Percentiles rank a stretch among this genome's conserved stretches.
Conservation (phyloP, 306 rosid species). For the Gleditsia sinensis region DNA sequence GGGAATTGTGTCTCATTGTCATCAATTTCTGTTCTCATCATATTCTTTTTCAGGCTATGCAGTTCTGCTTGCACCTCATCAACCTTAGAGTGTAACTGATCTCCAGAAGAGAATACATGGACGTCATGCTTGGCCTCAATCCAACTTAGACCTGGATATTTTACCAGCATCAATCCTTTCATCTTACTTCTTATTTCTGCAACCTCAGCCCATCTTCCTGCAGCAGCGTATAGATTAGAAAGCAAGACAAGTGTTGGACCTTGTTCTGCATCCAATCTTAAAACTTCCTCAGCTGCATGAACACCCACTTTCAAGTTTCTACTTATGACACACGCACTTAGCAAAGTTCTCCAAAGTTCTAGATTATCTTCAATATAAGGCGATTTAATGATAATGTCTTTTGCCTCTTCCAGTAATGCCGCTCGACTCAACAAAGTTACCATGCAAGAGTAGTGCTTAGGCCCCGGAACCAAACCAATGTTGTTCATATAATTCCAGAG, state of each 20-base stretch:
- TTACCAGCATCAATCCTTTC: constrained; percentile 48
- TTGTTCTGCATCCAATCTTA: constrained; percentile 61
- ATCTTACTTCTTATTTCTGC: constrained; percentile 66
- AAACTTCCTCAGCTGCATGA: constrained; percentile 64
- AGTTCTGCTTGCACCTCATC: constrained; percentile 58
- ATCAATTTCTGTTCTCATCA: constrained; percentile 47
- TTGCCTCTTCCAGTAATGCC: constrained; percentile 66
- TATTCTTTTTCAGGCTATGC: constrained; percentile 59
- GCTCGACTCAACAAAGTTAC: constrained; percentile 74
- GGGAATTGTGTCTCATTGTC: constrained; percentile 35
- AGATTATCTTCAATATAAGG: constrained; percentile 54
- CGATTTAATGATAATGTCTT: constrained; percentile 60
- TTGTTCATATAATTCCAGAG: constrained; percentile 68
- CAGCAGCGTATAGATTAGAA: constrained; percentile 74
- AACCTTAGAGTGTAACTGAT: constrained; percentile 53
- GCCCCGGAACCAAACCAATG: constrained; percentile 62
- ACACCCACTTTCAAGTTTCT: constrained; percentile 70
- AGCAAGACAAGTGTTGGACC: constrained; percentile 70
- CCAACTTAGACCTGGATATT: constrained; percentile 84
- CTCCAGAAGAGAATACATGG: constrained; percentile 67
- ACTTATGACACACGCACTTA: constrained; percentile 66
- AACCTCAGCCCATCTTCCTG: constrained; percentile 65
- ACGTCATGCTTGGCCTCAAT: constrained; percentile 63
- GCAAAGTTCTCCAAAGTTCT: constrained; percentile 79
- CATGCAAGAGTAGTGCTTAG: constrained; percentile 89